Percentiles rank a stretch among this genome's conserved stretches.
Conservation (phyloP, 192 early-diverging fungal species). For the Physocladia obscura region DNA sequence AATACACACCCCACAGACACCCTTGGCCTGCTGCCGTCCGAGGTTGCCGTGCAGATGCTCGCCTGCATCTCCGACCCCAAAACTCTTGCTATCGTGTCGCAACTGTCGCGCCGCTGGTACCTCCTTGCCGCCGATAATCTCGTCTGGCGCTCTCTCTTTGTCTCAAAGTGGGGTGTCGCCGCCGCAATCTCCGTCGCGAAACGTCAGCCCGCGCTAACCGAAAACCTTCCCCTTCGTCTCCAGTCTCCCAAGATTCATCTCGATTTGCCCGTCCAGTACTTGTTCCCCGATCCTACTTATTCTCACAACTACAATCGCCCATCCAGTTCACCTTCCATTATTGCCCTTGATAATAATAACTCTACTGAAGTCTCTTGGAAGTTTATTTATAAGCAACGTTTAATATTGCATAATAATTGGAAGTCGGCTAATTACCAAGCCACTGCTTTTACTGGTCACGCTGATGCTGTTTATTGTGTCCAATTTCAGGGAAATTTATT, state of each 20-base stretch:
- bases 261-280: neutral
- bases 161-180: slow-evolving; percentile 19
- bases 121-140: slow-evolving; percentile 34
- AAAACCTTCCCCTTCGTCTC: neutral
- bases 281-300: neutral
- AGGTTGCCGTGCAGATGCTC: slow-evolving; percentile 49
- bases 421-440: slow-evolving; percentile 28
- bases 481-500: slow-evolving; percentile 42
- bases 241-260: neutral
- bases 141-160: slow-evolving; percentile 45
- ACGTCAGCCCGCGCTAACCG: neutral
- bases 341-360: neutral
- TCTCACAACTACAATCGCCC: neutral
- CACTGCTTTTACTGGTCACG: slow-evolving; percentile 49
- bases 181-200: neutral
- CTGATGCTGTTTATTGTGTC: slow-evolving; percentile 60
- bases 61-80: neutral
- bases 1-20: slow-evolving; percentile 33
- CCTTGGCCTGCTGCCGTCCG: slow-evolving; percentile 38
- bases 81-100: slow-evolving; percentile 17
- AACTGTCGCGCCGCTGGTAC: slow-evolving; percentile 43
- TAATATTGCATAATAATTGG: slow-evolving; percentile 50
- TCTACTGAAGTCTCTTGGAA: slow-evolving; percentile 32
- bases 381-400: slow-evolving; percentile 36
- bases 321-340: neutral